These are phyloP conservation scores for Boletus sp. DNA, from an alignment of 1,284 basidiomycete species.

Conservation along the genomic window DNA sequence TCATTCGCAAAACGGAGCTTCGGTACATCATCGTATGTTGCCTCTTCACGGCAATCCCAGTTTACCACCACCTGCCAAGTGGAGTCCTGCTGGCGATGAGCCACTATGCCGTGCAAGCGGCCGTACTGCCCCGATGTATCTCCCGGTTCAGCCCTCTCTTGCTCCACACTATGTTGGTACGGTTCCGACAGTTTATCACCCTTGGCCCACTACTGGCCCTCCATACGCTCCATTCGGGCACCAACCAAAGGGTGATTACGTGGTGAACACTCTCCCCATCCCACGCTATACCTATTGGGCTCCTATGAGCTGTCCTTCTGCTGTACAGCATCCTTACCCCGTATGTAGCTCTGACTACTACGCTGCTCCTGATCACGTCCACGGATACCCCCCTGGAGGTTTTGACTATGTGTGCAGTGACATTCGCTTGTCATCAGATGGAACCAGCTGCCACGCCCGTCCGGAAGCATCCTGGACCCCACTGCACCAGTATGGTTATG, in stretches of 20 bases:
- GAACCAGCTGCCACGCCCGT: constrained; percentile 37
- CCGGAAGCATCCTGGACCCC: constrained; percentile 42
- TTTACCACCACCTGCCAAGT: constrained; percentile 71
- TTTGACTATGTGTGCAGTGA: constrained; percentile 51
- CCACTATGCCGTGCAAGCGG: constrained; percentile 56
- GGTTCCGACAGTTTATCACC: constrained; percentile 33
- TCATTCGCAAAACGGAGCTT: constrained; percentile 1
- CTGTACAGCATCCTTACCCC: constrained; percentile 52
- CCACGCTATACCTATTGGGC: constrained; percentile 42
- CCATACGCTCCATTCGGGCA: constrained; percentile 31
- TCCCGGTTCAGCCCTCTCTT: constrained; percentile 58
- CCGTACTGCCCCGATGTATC: constrained; percentile 52
- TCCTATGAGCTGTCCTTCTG: constrained; percentile 33
- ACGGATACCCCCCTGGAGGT: constrained; percentile 57
- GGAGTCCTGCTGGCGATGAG: constrained; percentile 74
- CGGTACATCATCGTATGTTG: constrained; percentile 12
- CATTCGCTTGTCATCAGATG: constrained; percentile 40
- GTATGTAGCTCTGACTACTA: constrained; percentile 50
- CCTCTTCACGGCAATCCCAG: constrained; percentile 32
- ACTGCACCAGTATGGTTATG: constrained; percentile 39
- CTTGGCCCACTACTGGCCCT: constrained; percentile 38
- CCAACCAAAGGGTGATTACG: constrained; percentile 19
- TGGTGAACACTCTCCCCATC: constrained; percentile 11
- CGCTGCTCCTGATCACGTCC: constrained; percentile 46
- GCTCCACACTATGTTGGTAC: constrained; percentile 26